phyloP scores from a whole-genome alignment of 208 protist genomes.

The Crithidia brevicula region DNA sequence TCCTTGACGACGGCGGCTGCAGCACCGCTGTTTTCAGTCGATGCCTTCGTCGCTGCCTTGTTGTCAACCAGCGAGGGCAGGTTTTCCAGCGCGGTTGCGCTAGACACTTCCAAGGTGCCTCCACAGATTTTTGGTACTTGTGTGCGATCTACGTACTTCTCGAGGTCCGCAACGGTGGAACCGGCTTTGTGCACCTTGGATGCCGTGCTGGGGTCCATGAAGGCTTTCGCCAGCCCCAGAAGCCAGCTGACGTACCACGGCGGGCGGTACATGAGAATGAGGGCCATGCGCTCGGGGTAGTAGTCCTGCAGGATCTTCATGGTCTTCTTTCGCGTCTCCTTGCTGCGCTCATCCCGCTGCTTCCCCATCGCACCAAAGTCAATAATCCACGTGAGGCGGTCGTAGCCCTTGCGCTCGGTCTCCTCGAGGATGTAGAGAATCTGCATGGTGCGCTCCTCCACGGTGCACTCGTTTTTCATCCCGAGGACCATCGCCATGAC shows the following conservation, averaged over 20 bases:
- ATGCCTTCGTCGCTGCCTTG: not conserved
- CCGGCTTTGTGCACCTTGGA: slow-evolving; percentile 48
- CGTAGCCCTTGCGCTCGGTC: slow-evolving; percentile 59
- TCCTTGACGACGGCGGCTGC: no score
- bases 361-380: slow-evolving; percentile 72
- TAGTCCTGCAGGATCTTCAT: slow-evolving; percentile 73
- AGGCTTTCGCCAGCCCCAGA: slow-evolving; percentile 41
- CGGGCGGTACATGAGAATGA: slow-evolving; percentile 55
- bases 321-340: slow-evolving; percentile 51
- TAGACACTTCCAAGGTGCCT: slow-evolving; percentile 30
- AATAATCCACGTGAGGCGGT: slow-evolving; percentile 68
- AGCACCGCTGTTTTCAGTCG: not conserved
- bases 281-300: slow-evolving; percentile 69
- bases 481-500: slow-evolving; percentile 66
- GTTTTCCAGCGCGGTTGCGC: slow-evolving; percentile 6
- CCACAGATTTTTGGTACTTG: slow-evolving; percentile 43
- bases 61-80: slow-evolving; percentile 7
- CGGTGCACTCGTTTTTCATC: slow-evolving; percentile 49
- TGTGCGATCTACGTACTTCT: slow-evolving; percentile 40
- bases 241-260: slow-evolving; percentile 68
- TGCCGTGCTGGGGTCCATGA: slow-evolving; percentile 55
- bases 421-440: slow-evolving; percentile 74
- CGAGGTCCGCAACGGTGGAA: slow-evolving; percentile 43
- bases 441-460: slow-evolving; percentile 54
- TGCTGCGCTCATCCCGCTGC: slow-evolving; percentile 43